Conservation (phyloP, 2,329 filamentous ascomycete genomes). For the Fusarium sambucinum region DNA sequence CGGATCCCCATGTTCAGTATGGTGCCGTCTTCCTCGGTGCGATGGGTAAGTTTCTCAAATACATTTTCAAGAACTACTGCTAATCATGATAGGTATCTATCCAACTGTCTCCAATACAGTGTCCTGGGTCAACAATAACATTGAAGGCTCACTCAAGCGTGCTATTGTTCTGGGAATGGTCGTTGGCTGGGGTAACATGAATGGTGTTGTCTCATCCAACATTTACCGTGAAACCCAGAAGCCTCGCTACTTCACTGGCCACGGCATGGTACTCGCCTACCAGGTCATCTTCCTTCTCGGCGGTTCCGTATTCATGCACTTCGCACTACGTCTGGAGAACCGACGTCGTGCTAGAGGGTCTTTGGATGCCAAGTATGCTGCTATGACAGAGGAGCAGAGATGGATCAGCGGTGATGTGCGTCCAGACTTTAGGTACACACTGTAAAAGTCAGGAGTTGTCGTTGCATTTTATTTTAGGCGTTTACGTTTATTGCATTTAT, state of each 20-base stretch:
- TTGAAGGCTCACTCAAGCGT: slow-evolving; percentile 71
- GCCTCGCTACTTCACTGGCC: slow-evolving; percentile 60
- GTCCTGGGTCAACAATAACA: slow-evolving; percentile 77
- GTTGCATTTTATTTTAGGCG: no score
- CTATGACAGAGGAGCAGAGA: slow-evolving; percentile 67
- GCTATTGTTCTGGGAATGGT: slow-evolving; percentile 78
- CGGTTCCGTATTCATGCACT: slow-evolving; percentile 72
- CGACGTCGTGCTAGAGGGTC: slow-evolving; percentile 65
- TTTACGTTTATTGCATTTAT: neutral
- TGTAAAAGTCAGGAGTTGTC: slow-evolving; percentile 19
- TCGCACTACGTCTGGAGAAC: slow-evolving; percentile 71
- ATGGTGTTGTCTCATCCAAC: slow-evolving; percentile 73
- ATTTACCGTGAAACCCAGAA: slow-evolving; percentile 64
- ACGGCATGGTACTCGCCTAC: slow-evolving; percentile 73
- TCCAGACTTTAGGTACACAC: slow-evolving; percentile 53
- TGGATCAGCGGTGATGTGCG: slow-evolving; percentile 68
- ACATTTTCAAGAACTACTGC: fast-evolving
- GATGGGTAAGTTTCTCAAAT: slow-evolving; percentile 13
- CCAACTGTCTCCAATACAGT: slow-evolving; percentile 78
- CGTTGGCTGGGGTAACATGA: slow-evolving; percentile 83
- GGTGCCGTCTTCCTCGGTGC: slow-evolving; percentile 77
- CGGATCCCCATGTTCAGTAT: slow-evolving; percentile 70
- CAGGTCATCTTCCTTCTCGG: slow-evolving; percentile 72
- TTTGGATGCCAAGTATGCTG: slow-evolving; percentile 67
- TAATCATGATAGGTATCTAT: slow-evolving; percentile 70